Conservation (phyloP, 805 yeast species). For the Hanseniaspora jakobsenii region DNA sequence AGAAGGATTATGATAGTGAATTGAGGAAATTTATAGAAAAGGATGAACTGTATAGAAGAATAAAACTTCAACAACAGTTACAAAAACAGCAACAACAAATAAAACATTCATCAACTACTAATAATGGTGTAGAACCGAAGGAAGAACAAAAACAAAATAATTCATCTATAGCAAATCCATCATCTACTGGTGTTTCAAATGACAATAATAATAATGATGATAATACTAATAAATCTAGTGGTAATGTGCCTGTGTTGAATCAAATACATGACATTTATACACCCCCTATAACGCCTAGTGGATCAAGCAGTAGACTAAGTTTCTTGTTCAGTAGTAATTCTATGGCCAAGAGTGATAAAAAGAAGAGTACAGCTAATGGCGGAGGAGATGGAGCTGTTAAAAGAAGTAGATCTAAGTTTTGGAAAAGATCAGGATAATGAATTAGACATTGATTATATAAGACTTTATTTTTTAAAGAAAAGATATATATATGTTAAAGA, state of each 20-base stretch:
- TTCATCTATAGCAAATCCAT: too few relatives aligned
- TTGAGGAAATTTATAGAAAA: conserved; percentile 6
- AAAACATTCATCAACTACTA: too few relatives aligned
- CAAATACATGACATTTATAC: neutral
- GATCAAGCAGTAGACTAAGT: conserved; percentile 4
- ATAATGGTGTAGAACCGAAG: too few relatives aligned
- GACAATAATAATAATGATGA: too few relatives aligned
- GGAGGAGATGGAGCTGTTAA: neutral
- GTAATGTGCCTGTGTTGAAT: too few relatives aligned
- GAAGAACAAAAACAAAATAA: too few relatives aligned
- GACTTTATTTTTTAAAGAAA: neutral
- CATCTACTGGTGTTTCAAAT: too few relatives aligned
- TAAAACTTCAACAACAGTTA: neutral
- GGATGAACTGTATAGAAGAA: conserved; percentile 4
- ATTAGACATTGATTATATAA: too few relatives aligned
- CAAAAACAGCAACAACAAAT: too few relatives aligned
- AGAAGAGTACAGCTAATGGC: neutral
- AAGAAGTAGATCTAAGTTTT: neutral
- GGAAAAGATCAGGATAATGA: too few relatives aligned
- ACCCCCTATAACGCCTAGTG: conserved; percentile 2
- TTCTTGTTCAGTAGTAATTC: neutral
- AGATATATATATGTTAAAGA: neutral
- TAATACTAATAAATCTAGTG: too few relatives aligned
- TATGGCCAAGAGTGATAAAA: neutral
- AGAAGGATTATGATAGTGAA: conserved; percentile 1